Percentiles rank a stretch among this genome's conserved stretches.
phyloP scores from a whole-genome alignment of 2,329 filamentous ascomycete genomes.

The Knufia petricola region DNA sequence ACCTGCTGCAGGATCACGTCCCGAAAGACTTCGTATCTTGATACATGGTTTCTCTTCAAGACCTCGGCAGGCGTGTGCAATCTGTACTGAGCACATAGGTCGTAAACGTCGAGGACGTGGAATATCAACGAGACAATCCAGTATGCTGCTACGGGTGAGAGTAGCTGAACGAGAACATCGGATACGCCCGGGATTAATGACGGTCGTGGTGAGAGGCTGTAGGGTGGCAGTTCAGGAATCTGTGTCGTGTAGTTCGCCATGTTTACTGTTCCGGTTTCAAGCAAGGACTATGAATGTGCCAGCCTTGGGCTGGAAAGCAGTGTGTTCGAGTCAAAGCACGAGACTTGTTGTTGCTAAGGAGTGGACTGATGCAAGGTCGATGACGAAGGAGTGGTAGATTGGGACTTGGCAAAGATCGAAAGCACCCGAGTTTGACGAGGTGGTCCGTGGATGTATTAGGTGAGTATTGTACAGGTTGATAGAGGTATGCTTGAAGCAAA shows the following conservation, averaged over 20 bases:
- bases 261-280: not conserved
- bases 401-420: not conserved
- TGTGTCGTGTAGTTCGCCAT: slow-evolving; percentile 17
- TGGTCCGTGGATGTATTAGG: not conserved
- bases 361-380: not conserved
- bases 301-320: not conserved
- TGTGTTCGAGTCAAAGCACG: not conserved
- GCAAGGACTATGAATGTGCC: not conserved
- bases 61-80: slow-evolving; percentile 93
- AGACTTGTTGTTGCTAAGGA: not conserved
- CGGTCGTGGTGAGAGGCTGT: slow-evolving; percentile 59
- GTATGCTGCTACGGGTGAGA: slow-evolving; percentile 74
- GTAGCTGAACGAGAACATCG: slow-evolving; percentile 68
- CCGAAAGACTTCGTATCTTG: slow-evolving; percentile 73
- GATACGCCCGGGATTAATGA: slow-evolving; percentile 68
- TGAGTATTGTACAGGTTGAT: not conserved
- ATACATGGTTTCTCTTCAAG: slow-evolving; percentile 73
- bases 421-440: not conserved
- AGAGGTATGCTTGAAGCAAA: not conserved
- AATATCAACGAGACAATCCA: slow-evolving; percentile 80
- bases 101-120: slow-evolving; percentile 74
- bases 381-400: slow-evolving; percentile 1
- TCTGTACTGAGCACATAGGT: slow-evolving; percentile 82
- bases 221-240: slow-evolving; percentile 75
- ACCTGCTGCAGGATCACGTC: slow-evolving; percentile 89